A percentile compares a stretch with the other conserved stretches of the same genome.
Evolutionary conservation across 768 basidiomycete species (phyloP).

Genomic region (Pseudohyphozyma bogoriensis): DNA sequence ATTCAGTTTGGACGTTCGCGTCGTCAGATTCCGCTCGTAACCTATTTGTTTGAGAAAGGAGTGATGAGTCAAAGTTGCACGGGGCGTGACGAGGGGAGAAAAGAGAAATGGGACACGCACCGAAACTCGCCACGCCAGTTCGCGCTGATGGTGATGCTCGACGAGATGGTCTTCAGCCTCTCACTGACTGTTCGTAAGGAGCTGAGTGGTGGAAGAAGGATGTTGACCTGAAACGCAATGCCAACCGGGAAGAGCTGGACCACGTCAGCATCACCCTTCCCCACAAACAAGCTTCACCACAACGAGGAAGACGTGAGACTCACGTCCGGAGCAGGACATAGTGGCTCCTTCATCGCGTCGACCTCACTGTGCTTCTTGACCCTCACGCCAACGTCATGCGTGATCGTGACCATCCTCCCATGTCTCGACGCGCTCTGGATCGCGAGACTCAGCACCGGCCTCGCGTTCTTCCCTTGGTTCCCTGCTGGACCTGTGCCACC

Average conservation of each 20-base stretch:
- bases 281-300: background rate
- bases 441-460: slow-evolving; percentile 66
- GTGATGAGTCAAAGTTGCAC: background rate
- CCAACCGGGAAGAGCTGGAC: background rate
- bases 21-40: slow-evolving; percentile 48
- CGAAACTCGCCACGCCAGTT: slow-evolving; percentile 53
- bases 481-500: slow-evolving; percentile 42
- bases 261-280: background rate
- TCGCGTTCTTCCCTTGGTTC: slow-evolving; percentile 29
- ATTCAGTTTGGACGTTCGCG: slow-evolving; percentile 68
- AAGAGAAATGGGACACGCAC: background rate
- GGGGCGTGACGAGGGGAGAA: slow-evolving; percentile 43
- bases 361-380: slow-evolving; percentile 67
- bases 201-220: slow-evolving; percentile 58
- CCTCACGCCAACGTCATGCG: slow-evolving; percentile 73
- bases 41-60: background rate
- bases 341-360: slow-evolving; percentile 60
- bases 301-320: background rate
- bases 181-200: slow-evolving; percentile 73
- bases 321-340: slow-evolving; percentile 79
- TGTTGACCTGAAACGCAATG: slow-evolving; percentile 50
- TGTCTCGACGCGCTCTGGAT: slow-evolving; percentile 47
- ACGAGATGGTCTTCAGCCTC: slow-evolving; percentile 58
- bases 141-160: slow-evolving; percentile 58
- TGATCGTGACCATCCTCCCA: slow-evolving; percentile 55